phyloP scores from a whole-genome alignment of 2,329 filamentous ascomycete genomes.

The Ascochyta lentis region DNA sequence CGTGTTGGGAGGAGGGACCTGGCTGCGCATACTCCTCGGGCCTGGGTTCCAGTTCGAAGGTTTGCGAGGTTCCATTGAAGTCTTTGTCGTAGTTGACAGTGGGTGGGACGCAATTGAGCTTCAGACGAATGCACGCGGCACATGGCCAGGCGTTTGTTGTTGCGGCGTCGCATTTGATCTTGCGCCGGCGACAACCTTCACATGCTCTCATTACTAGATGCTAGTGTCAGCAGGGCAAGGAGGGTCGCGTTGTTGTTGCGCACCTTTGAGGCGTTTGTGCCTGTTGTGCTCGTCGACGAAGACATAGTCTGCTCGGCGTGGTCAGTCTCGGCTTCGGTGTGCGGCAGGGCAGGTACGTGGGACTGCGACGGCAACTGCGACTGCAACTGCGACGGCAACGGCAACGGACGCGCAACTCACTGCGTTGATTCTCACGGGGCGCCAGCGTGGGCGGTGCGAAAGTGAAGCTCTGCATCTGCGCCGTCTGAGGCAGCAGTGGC shows the following conservation, averaged over 20 bases:
- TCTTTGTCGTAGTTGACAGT: constrained; percentile 77
- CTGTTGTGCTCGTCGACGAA: constrained; percentile 99
- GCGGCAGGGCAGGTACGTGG: background rate
- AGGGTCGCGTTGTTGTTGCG: constrained; percentile 13
- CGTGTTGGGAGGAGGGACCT: constrained; percentile 49
- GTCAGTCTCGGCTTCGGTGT: constrained; percentile 25
- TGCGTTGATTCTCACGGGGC: constrained; percentile 81
- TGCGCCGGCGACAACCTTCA: constrained; percentile 90
- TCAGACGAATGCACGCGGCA: constrained; percentile 88
- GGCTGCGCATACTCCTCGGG: constrained; percentile 49
- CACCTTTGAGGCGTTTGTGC: constrained; percentile 95
- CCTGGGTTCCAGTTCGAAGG: constrained; percentile 50
- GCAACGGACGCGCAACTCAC: constrained; percentile 58
- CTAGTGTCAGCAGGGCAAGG: constrained; percentile 29
- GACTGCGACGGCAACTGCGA: no score
- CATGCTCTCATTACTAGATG: constrained; percentile 89
- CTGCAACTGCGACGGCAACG: no score
- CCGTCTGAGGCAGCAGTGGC: constrained; percentile 70
- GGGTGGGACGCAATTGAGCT: constrained; percentile 90
- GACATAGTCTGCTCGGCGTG: constrained; percentile 78
- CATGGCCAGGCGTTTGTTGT: constrained; percentile 98
- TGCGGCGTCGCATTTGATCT: constrained; percentile 97
- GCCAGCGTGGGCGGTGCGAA: constrained; percentile 72
- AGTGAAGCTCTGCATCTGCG: constrained; percentile 76
- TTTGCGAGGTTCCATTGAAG: constrained; percentile 49